Evolutionary conservation across 495 filamentous ascomycete genomes (phyloP), one percentile per base, ranked within the genome.

Genomic region (Aspergillus haitiensis): DNA sequence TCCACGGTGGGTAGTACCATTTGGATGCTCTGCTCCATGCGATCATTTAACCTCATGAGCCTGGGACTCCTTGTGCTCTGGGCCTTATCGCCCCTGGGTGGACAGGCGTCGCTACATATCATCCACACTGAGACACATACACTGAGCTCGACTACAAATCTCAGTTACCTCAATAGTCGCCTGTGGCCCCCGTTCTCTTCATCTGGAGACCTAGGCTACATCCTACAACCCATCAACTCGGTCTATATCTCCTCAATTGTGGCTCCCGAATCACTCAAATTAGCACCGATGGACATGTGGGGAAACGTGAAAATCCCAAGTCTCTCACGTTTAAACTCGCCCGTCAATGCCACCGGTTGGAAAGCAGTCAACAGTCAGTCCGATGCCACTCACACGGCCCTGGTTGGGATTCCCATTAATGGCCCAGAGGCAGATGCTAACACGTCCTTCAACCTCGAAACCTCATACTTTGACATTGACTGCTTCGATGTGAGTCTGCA

Each of bases 81-180:
- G 53, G 39, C 27, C 37, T 12, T 56, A 7, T 56, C 53, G 10
- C 53, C 53, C 3, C 10, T 56, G 8, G 53, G 53, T 3, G 39
- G 53, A 16, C 53, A 56, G 39, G 46, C 53, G 15, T 33, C 39
- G 21, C 53, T 56, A 12, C 42, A 46, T 15, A 45, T 56, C 37
- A 15, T 56, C 11, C 15, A 16, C 44, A 47, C 44, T 18, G 27
- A 47, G n/a, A 21, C 13, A 16, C 44, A 47, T 7, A 18, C n/a
- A 6, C n/a, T 47, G n/a, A 10, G 13, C 1, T 9, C 9, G n/a
- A 18, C 44, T 15, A 18, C 10, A 10, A 7, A 21, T 9, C 5
- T 47, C 16, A 21, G n/a, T 7, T 47, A 18, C n/a, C 44, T 47
- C 44, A 47, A 16, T 10, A 47, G 15, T 21, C 44, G 16, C n/a